Conservation (phyloP, 2,329 filamentous ascomycete species). For the Alternaria sp. region DNA sequence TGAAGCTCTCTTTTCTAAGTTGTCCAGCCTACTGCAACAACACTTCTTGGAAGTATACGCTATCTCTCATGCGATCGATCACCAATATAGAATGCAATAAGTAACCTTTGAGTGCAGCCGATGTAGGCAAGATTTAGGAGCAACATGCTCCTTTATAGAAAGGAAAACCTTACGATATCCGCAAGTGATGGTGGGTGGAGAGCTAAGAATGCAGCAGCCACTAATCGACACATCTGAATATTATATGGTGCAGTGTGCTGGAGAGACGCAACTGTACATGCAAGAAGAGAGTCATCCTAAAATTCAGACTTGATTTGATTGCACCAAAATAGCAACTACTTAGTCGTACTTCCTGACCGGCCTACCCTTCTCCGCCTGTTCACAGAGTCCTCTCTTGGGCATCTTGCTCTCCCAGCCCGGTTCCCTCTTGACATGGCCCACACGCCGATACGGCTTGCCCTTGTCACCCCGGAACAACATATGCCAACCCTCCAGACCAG, state of each 20-base stretch:
- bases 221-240: not conserved
- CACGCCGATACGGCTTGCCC: slow-evolving; percentile 80
- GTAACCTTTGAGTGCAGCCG: not conserved
- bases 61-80: not conserved
- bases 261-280: not conserved
- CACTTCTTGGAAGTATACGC: not conserved
- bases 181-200: not conserved
- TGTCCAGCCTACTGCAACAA: not conserved
- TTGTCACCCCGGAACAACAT: slow-evolving; percentile 75
- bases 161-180: not conserved
- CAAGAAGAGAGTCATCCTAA: not conserved
- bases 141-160: not conserved
- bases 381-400: slow-evolving; percentile 73
- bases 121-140: not conserved
- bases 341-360: slow-evolving; percentile 59
- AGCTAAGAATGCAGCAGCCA: not conserved
- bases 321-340: not conserved
- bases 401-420: slow-evolving; percentile 67
- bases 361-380: slow-evolving; percentile 71
- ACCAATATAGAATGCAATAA: not conserved
- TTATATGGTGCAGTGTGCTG: not conserved
- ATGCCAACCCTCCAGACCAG: slow-evolving; percentile 81
- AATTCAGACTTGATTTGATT: not conserved
- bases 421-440: slow-evolving; percentile 75
- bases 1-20: not conserved